phyloP scores from a whole-genome alignment of 176 grass and related monocot genomes.

The Oryza australiensis region DNA sequence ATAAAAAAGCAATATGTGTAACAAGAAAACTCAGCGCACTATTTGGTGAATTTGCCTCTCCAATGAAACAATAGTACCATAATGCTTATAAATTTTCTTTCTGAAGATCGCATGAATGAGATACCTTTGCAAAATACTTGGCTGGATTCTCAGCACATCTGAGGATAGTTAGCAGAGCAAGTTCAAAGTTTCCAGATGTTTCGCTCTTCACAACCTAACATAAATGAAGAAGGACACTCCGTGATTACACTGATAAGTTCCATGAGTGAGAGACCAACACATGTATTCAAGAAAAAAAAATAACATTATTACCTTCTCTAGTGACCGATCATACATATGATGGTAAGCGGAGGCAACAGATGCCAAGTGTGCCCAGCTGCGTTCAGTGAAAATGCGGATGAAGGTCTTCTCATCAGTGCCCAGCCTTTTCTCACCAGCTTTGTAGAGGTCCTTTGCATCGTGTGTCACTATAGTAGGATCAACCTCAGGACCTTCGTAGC shows the following conservation, averaged over 20 bases:
- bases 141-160: slow-evolving; percentile 90
- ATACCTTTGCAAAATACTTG: slow-evolving; percentile 98
- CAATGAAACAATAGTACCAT: neutral
- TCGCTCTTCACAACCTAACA: slow-evolving; percentile 84
- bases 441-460: slow-evolving; percentile 93
- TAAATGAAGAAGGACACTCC: slow-evolving; percentile 33
- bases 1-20: neutral
- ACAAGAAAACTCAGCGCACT: neutral
- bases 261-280: neutral
- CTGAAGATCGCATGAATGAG: slow-evolving; percentile 13
- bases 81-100: slow-evolving; percentile 11
- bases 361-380: slow-evolving; percentile 80
- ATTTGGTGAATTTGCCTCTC: neutral
- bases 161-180: slow-evolving; percentile 82
- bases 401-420: slow-evolving; percentile 93
- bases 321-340: slow-evolving; percentile 70
- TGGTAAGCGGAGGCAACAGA: slow-evolving; percentile 87
- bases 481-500: slow-evolving; percentile 87
- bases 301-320: slow-evolving; percentile 68
- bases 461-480: slow-evolving; percentile 77
- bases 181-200: slow-evolving; percentile 93
- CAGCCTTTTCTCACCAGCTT: slow-evolving; percentile 92
- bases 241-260: neutral
- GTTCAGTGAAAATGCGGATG: slow-evolving; percentile 83
- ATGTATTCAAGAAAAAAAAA: slow-evolving; percentile 11